Percentiles rank a stretch among this genome's conserved stretches.
Conservation (phyloP, 2,329 filamentous ascomycete species). For the Aspergillus cejpii region DNA sequence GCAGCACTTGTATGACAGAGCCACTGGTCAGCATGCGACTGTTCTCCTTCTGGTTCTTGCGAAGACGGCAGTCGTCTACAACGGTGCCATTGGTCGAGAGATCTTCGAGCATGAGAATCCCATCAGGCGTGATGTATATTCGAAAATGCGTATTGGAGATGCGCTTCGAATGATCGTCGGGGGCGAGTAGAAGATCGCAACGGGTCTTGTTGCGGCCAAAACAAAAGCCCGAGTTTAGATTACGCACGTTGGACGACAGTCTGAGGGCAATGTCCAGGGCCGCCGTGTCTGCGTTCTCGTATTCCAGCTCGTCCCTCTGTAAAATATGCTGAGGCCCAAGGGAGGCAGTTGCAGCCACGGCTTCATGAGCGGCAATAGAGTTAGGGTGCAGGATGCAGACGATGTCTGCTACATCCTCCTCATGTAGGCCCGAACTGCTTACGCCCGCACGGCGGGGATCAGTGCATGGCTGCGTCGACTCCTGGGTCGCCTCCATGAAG, state of each 20-base stretch:
- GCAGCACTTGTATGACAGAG: conserved; percentile 63
- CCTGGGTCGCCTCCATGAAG: conserved; percentile 48
- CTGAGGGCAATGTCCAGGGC: conserved; percentile 66
- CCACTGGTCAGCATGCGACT: conserved; percentile 64
- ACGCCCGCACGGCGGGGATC: conserved; percentile 74
- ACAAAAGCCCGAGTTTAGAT: conserved; percentile 65
- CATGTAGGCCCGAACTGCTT: conserved; percentile 74
- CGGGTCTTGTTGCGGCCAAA: conserved; percentile 70
- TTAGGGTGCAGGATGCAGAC: conserved; percentile 80
- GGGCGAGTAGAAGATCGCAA: conserved; percentile 66
- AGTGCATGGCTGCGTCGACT: conserved; percentile 69
- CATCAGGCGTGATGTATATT: conserved; percentile 81
- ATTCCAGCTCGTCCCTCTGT: conserved; percentile 43
- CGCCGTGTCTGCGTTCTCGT: conserved; percentile 32
- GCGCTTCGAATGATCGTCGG: conserved; percentile 62
- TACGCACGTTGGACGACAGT: conserved; percentile 65
- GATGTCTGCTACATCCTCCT: conserved; percentile 79
- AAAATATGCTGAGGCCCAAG: conserved; percentile 56
- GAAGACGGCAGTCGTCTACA: conserved; percentile 67
- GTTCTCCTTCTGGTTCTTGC: conserved; percentile 44
- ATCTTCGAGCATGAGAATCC: conserved; percentile 86
- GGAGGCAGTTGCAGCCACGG: conserved; percentile 55
- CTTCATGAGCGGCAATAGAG: conserved; percentile 63
- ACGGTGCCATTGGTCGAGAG: conserved; percentile 92
- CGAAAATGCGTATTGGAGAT: conserved; percentile 96